Percentiles rank a stretch among this genome's conserved stretches.
Conservation (phyloP, 345 rosid species). For the Citrus hindsii region DNA sequence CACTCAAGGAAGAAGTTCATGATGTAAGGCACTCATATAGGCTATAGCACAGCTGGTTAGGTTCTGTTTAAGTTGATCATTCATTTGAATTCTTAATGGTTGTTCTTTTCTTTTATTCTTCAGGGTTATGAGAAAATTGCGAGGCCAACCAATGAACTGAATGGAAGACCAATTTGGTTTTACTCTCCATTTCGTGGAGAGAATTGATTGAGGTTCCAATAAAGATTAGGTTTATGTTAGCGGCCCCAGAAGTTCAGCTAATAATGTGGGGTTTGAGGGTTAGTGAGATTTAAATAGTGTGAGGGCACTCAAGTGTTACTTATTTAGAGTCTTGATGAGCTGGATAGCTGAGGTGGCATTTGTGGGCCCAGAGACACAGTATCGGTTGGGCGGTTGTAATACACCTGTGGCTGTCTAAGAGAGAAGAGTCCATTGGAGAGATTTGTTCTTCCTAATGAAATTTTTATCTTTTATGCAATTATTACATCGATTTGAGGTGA, state of each 20-base stretch:
- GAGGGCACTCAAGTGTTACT: too few relatives aligned
- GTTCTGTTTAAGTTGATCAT: not conserved
- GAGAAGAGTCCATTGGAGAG: too few relatives aligned
- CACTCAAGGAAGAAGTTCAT: conserved; percentile 46
- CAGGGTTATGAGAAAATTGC: conserved; percentile 66
- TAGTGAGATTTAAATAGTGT: not conserved
- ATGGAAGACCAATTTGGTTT: conserved; percentile 40
- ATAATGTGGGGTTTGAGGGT: too few relatives aligned
- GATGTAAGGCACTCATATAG: conserved; percentile 45
- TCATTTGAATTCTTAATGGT: not conserved
- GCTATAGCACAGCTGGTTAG: not conserved
- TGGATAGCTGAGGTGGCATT: too few relatives aligned
- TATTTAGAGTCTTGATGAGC: too few relatives aligned
- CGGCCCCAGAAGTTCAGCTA: not conserved
- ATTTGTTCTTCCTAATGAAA: too few relatives aligned
- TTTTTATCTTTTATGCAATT: too few relatives aligned
- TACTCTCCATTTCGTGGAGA: conserved; percentile 25
- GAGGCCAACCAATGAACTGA: conserved; percentile 52
- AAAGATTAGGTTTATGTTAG: not conserved
- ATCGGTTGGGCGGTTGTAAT: too few relatives aligned
- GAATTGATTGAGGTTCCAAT: not conserved
- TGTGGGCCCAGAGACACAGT: too few relatives aligned
- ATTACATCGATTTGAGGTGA: too few relatives aligned
- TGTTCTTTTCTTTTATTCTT: not conserved
- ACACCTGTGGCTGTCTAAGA: too few relatives aligned